phyloP scores from a whole-genome alignment of 1,284 basidiomycete genomes.

The Ustilago crameri region DNA sequence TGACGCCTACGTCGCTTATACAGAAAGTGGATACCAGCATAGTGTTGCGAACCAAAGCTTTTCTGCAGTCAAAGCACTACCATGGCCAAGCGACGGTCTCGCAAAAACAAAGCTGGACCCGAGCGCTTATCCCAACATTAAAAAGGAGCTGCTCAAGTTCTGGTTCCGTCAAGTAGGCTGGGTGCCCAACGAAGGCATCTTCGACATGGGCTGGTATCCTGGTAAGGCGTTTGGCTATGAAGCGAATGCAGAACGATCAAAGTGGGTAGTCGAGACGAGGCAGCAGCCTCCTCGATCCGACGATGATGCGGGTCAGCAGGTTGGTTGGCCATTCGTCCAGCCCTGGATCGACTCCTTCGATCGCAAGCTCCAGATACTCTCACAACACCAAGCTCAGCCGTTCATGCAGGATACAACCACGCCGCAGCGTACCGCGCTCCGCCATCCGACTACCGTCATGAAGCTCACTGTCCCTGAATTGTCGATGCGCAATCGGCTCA shows the following conservation, averaged over 20 bases:
- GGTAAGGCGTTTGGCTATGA: conserved; percentile 36
- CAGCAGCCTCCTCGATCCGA: not conserved
- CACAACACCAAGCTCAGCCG: conserved; percentile 5
- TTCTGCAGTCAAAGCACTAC: not conserved
- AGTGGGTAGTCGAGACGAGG: conserved; percentile 19
- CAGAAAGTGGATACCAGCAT: no score
- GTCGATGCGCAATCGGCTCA: conserved; percentile 24
- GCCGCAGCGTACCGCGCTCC: conserved; percentile 14
- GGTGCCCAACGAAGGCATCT: conserved; percentile 28
- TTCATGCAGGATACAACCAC: conserved; percentile 19
- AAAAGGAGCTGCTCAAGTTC: conserved; percentile 17
- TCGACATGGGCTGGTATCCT: conserved; percentile 43
- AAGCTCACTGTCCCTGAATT: conserved; percentile 27
- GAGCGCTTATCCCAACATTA: conserved; percentile 15
- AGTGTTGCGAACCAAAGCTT: conserved; percentile 1
- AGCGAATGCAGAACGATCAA: conserved; percentile 8
- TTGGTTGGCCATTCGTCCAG: conserved; percentile 44
- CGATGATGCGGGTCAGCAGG: not conserved
- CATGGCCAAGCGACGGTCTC: conserved; percentile 36
- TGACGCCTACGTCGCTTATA: not conserved
- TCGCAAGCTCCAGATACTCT: not conserved
- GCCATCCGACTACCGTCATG: conserved; percentile 34
- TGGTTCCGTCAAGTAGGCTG: conserved; percentile 32
- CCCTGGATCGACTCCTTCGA: conserved; percentile 19
- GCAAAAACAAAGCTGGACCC: conserved; percentile 15